Percentiles rank a stretch among this genome's conserved stretches.
Conservation (phyloP, 176 grass and related monocot genomes). For the Triticum dicoccoides region DNA sequence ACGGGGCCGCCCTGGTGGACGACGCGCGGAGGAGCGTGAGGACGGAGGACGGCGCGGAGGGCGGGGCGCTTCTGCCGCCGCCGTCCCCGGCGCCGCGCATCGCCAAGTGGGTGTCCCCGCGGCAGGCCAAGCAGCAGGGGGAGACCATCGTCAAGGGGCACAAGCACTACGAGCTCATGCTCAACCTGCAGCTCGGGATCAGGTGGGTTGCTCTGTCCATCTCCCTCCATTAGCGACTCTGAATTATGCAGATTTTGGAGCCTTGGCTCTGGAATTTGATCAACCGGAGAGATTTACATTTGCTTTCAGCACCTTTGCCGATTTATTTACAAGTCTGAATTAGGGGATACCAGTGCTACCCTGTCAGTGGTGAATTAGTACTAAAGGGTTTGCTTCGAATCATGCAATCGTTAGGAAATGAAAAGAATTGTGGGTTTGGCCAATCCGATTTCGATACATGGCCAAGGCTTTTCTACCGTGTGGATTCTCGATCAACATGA, state of each 20-base stretch:
- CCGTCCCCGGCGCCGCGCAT: conserved; percentile 30
- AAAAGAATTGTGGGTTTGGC: conserved; percentile 3
- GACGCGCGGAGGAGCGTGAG: conserved; percentile 22
- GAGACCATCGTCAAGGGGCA: conserved; percentile 84
- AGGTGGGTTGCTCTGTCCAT: conserved; percentile 36
- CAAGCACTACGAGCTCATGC: conserved; percentile 93
- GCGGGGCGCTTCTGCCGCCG: conserved; percentile 1
- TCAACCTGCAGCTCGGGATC: conserved; percentile 96
- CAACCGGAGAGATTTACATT: not conserved
- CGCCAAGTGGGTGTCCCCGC: conserved; percentile 56
- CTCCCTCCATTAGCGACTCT: not conserved
- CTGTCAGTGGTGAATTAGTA: not conserved
- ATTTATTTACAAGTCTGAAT: not conserved
- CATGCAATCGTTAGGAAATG: not conserved
- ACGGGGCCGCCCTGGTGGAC: conserved; percentile 35
- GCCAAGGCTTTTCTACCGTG: not conserved
- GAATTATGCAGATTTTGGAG: not conserved
- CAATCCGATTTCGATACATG: not conserved
- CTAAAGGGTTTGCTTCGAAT: not conserved
- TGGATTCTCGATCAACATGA: not conserved
- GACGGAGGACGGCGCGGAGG: conserved; percentile 27
- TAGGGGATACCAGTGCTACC: not conserved
- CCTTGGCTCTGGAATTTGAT: not conserved
- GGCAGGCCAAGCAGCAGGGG: conserved; percentile 62
- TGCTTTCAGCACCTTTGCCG: not conserved